phyloP scores from a whole-genome alignment of 73 alveolate genomes.

The Tetrahymena borealis region DNA sequence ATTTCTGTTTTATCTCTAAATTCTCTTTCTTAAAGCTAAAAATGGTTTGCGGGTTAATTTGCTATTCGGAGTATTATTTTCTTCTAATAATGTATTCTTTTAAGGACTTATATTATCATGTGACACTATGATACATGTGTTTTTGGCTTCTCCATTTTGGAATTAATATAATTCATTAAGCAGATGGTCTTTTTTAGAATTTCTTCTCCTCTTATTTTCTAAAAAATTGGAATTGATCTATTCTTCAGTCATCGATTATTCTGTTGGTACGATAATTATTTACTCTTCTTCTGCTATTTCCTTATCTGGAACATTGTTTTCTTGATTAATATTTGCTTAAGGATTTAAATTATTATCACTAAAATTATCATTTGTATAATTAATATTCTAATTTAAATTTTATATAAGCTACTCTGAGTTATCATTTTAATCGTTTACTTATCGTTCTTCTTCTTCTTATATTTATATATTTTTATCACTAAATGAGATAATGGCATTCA shows the following conservation, averaged over 20 bases:
- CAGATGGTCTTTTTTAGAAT: neutral
- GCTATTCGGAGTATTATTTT: neutral
- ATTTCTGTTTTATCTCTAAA: neutral
- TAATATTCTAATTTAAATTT: too few species aligned
- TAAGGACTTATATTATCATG: neutral
- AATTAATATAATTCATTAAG: neutral
- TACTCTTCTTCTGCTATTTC: too few species aligned
- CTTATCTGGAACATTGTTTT: too few species aligned
- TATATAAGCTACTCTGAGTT: too few species aligned
- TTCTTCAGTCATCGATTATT: neutral
- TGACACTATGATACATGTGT: neutral
- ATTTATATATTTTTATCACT: too few species aligned
- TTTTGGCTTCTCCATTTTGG: neutral
- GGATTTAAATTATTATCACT: too few species aligned
- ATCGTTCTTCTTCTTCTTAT: too few species aligned
- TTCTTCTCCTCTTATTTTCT: neutral
- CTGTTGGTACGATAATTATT: too few species aligned
- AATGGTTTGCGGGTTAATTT: neutral
- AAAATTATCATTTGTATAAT: too few species aligned
- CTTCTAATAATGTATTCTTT: neutral
- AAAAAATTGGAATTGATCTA: neutral
- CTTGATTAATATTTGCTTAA: too few species aligned
- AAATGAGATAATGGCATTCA: too few species aligned
- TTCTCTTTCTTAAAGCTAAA: neutral
- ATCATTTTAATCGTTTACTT: too few species aligned